Evolutionary conservation across 139 green algal genomes (phyloP).

Genomic region (Chlorella sp.): DNA sequence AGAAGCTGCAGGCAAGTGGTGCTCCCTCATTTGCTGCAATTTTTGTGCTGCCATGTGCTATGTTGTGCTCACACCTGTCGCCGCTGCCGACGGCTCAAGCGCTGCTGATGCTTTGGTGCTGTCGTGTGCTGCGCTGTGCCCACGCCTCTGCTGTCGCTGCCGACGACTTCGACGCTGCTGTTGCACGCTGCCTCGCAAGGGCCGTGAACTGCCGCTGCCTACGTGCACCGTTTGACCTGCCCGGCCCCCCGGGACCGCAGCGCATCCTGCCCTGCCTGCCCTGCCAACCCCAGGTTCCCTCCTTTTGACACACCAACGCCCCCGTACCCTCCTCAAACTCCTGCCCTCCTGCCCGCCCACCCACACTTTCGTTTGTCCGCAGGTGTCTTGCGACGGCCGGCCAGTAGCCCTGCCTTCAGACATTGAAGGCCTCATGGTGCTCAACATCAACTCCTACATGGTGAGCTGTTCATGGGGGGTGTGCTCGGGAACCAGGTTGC

Average conservation of each 20-base stretch:
- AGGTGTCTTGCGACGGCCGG: conserved; percentile 75
- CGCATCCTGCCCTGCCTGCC: no score
- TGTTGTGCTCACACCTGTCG: background rate
- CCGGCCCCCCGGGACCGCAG: no score
- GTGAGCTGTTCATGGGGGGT: background rate
- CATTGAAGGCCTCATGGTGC: conserved; percentile 75
- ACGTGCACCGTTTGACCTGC: no score
- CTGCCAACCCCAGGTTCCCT: no score
- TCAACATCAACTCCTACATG: conserved; percentile 84
- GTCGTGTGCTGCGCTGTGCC: background rate
- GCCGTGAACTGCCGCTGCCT: no score
- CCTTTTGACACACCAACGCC: no score
- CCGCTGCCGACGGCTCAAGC: background rate
- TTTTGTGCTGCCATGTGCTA: background rate
- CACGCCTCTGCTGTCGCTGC: background rate
- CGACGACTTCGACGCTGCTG: no score
- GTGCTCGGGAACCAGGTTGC: background rate
- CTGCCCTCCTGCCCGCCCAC: no score
- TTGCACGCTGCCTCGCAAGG: no score
- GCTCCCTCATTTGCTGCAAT: background rate
- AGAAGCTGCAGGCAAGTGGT: conserved; percentile 6
- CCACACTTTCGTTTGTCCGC: conserved; percentile 23
- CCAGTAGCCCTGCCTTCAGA: conserved; percentile 62
- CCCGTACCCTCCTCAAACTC: no score
- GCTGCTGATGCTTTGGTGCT: background rate